phyloP scores from a whole-genome alignment of 768 basidiomycete genomes.

The Antrodiella citrinella region DNA sequence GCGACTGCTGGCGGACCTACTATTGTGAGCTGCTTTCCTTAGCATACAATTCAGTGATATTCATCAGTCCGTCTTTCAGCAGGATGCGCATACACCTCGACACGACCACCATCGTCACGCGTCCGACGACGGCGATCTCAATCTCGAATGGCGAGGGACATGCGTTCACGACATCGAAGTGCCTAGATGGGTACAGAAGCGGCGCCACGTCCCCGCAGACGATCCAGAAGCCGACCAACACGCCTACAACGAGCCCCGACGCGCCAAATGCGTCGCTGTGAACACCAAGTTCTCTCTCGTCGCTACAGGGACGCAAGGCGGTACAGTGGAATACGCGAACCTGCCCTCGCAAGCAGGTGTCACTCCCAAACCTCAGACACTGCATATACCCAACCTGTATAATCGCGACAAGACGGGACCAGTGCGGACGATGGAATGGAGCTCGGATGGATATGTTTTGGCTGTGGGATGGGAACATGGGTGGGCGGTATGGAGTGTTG shows the following conservation, averaged over 20 bases:
- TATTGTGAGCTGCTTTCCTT: too few species aligned
- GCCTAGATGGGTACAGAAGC: conserved; percentile 77
- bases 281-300: conserved; percentile 78
- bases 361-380: conserved; percentile 48
- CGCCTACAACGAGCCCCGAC: conserved; percentile 55
- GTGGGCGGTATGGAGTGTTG: conserved; percentile 88
- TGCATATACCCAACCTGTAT: conserved; percentile 57
- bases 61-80: too few species aligned
- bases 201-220: conserved; percentile 45
- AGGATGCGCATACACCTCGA: too few species aligned
- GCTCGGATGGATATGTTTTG: conserved; percentile 89
- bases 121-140: too few species aligned
- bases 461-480: conserved; percentile 88
- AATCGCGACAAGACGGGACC: conserved; percentile 46
- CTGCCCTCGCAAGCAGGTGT: conserved; percentile 60
- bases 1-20: conserved; percentile 15
- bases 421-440: conserved; percentile 77
- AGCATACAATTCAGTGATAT: too few species aligned
- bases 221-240: conserved; percentile 24
- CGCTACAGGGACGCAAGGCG: conserved; percentile 70
- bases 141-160: conserved; percentile 57
- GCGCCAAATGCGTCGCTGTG: conserved; percentile 57
- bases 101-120: too few species aligned
- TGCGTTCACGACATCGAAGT: conserved; percentile 71
- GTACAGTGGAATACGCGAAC: conserved; percentile 55